Conservation (phyloP, 2,329 filamentous ascomycete species). For the Chaetomium strumarium region DNA sequence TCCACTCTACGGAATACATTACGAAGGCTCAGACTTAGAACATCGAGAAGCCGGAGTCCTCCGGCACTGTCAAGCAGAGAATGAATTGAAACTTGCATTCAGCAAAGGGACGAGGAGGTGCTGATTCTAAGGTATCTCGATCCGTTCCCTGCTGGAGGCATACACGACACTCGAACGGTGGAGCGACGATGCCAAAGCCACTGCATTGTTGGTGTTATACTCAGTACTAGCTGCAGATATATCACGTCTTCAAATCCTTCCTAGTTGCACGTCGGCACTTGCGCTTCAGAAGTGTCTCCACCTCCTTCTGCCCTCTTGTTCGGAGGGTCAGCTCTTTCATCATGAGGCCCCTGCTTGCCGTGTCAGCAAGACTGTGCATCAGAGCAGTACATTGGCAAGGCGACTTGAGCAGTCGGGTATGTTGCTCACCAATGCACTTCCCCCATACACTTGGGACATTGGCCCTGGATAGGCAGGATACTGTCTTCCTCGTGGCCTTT, state of each 20-base stretch:
- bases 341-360: constrained; percentile 51
- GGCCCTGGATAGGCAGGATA: constrained; percentile 62
- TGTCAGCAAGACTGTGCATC: no score
- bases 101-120: no score
- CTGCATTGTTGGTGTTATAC: constrained; percentile 3
- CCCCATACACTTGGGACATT: constrained; percentile 63
- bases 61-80: no score
- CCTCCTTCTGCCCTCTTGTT: constrained; percentile 61
- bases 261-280: constrained; percentile 28
- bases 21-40: no score
- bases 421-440: constrained; percentile 49
- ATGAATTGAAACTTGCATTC: no score
- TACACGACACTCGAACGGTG: not conserved
- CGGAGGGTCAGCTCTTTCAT: constrained; percentile 78
- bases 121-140: not conserved
- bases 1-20: no score
- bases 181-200: not conserved
- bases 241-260: constrained; percentile 6
- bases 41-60: no score
- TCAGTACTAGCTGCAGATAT: no score
- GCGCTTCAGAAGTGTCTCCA: constrained; percentile 61
- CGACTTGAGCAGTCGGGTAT: no score
- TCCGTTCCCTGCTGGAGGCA: not conserved
- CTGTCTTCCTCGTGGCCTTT: constrained; percentile 30
- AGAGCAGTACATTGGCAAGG: no score